A percentile compares a stretch with the other conserved stretches of the same genome.
Conservation (phyloP, 2,329 filamentous ascomycete species). For the Metarhizium guizhouense region DNA sequence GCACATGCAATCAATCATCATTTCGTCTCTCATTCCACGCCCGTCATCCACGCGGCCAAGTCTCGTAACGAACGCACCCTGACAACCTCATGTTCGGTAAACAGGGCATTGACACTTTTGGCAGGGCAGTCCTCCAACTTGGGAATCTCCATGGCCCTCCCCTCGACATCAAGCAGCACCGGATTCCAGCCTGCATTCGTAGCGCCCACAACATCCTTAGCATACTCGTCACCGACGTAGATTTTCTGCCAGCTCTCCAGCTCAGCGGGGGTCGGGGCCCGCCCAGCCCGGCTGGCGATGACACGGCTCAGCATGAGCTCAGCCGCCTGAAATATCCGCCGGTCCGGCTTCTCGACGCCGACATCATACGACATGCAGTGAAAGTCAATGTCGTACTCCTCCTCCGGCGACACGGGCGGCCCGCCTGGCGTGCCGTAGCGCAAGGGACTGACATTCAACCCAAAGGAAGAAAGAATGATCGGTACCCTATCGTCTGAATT, state of each 20-base stretch:
- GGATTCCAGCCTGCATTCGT: constrained; percentile 15
- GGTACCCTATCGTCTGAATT: constrained; percentile 56
- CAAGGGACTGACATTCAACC: constrained; percentile 34
- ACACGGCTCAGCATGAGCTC: constrained; percentile 29
- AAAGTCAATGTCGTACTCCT: constrained; percentile 38
- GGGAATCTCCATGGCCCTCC: not conserved
- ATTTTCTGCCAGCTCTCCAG: constrained; percentile 29
- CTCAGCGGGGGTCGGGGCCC: constrained; percentile 7
- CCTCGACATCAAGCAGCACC: constrained; percentile 12
- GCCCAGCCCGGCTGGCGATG: constrained; percentile 13
- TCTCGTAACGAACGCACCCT: constrained; percentile 10
- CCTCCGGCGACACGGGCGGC: not conserved
- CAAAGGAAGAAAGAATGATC: constrained; percentile 42
- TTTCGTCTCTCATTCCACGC: not conserved
- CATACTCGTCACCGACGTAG: constrained; percentile 45
- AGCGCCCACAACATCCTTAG: constrained; percentile 42
- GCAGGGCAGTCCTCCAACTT: constrained; percentile 7
- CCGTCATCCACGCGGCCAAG: constrained; percentile 7
- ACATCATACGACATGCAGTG: constrained; percentile 55
- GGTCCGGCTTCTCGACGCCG: constrained; percentile 49
- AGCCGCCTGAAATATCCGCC: constrained; percentile 46
- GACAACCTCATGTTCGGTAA: constrained; percentile 7
- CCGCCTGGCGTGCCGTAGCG: constrained; percentile 15
- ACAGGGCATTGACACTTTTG: constrained; percentile 6
- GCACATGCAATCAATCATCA: not conserved